A percentile compares a stretch with the other conserved stretches of the same genome.
These are phyloP conservation scores for Candida labiduridarum DNA, from an alignment of 1,139 yeast genomes.

Conservation along the genomic window DNA sequence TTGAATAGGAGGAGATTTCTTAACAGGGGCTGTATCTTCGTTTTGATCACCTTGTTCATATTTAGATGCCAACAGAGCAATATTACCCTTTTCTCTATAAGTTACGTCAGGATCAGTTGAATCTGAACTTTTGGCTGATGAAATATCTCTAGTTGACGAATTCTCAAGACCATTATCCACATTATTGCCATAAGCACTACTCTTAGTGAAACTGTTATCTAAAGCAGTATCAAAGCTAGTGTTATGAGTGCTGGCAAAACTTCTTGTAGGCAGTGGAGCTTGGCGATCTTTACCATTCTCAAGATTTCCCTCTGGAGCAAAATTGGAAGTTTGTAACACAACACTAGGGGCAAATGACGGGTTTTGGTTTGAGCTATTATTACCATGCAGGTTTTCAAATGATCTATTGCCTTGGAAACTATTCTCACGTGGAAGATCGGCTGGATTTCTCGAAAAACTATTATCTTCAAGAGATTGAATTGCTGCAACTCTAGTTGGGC, in stretches of 20 bases:
- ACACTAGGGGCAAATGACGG: background rate
- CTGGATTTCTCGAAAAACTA: background rate
- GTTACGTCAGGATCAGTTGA: background rate
- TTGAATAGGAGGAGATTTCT: constrained; percentile 19
- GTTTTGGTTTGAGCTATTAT: background rate
- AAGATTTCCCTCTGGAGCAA: background rate
- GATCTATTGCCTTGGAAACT: constrained; percentile 1
- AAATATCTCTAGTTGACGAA: background rate
- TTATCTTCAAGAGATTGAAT: constrained; percentile 1
- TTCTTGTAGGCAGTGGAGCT: constrained; percentile 1
- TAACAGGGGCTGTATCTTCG: constrained; percentile 10
- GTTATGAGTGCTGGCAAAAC: constrained; percentile 1
- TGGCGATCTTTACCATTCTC: background rate
- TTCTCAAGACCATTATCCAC: background rate
- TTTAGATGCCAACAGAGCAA: constrained; percentile 17
- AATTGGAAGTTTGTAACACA: background rate
- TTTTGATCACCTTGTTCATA: constrained; percentile 15
- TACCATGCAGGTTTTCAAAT: background rate
- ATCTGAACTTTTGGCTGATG: background rate
- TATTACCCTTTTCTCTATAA: background rate
- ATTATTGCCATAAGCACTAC: background rate
- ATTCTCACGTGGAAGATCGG: background rate
- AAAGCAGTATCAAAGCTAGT: constrained; percentile 5
- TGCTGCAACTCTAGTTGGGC: background rate
- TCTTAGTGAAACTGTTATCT: constrained; percentile 1